Evolutionary conservation across 345 rosid genomes (phyloP).

Genomic region (Hibiscus syriacus): DNA sequence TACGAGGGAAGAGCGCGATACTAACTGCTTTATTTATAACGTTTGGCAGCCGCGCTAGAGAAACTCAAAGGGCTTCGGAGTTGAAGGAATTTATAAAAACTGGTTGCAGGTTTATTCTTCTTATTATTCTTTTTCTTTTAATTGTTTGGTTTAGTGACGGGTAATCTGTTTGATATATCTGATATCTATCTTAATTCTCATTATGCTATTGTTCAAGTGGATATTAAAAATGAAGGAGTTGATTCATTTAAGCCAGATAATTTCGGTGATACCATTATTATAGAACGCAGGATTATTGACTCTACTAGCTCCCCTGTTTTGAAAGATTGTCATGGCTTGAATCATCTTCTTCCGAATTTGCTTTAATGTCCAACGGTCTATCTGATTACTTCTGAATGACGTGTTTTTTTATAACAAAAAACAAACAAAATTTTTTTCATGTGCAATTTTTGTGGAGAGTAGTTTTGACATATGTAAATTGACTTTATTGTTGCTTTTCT

Average conservation of each 20-base stretch:
- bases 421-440: too few species aligned
- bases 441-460: too few species aligned
- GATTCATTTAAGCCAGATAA: constrained; percentile 72
- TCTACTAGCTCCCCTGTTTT: constrained; percentile 46
- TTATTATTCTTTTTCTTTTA: background rate
- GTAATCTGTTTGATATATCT: background rate
- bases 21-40: constrained; percentile 86
- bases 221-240: constrained; percentile 63
- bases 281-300: constrained; percentile 77
- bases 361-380: background rate
- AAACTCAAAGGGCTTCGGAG: constrained; percentile 78
- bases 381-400: too few species aligned
- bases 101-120: constrained; percentile 73
- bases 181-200: constrained; percentile 21
- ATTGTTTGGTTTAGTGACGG: background rate
- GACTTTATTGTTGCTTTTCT: too few species aligned
- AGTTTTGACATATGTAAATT: too few species aligned
- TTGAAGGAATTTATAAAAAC: constrained; percentile 81
- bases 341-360: constrained; percentile 8
- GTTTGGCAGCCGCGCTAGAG: constrained; percentile 85
- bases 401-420: too few species aligned
- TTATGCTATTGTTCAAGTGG: constrained; percentile 67
- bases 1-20: constrained; percentile 94
- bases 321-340: constrained; percentile 63
- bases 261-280: constrained; percentile 55